phyloP scores from a whole-genome alignment of 495 filamentous ascomycete genomes.

The Xylaria curta region DNA sequence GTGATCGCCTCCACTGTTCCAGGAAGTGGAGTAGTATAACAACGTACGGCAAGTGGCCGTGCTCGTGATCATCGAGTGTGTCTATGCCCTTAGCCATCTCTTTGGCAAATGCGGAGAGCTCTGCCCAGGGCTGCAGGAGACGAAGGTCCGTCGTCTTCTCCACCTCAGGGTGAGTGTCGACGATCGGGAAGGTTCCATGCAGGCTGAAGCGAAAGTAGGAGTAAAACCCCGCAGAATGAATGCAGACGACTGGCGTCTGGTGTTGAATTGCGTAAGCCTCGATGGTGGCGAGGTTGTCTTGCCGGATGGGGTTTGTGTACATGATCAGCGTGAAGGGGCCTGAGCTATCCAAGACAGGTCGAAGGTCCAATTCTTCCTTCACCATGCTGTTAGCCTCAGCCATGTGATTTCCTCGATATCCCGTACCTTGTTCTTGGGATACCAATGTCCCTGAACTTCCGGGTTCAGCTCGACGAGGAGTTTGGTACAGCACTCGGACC shows the following conservation, averaged over 20 bases:
- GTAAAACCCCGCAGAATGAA: conserved; percentile 88
- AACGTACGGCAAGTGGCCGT: conserved; percentile 92
- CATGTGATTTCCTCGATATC: conserved; percentile 24
- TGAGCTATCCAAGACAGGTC: conserved; percentile 47
- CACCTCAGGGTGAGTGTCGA: conserved; percentile 94
- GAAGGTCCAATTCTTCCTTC: conserved; percentile 34
- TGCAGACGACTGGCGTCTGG: conserved; percentile 77
- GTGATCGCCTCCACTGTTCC: conserved; percentile 76
- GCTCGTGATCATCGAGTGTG: conserved; percentile 74
- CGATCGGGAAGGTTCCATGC: conserved; percentile 82
- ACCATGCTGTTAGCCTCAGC: conserved; percentile 29
- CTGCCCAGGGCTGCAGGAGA: conserved; percentile 85
- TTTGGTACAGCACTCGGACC: conserved; percentile 77
- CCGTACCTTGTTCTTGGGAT: conserved; percentile 50
- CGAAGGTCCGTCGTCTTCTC: conserved; percentile 86
- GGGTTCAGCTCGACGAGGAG: conserved; percentile 90
- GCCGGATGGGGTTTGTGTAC: conserved; percentile 71
- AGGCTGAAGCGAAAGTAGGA: conserved; percentile 81
- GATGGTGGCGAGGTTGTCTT: conserved; percentile 63
- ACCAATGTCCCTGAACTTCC: conserved; percentile 80
- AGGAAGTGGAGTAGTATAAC: conserved; percentile 86
- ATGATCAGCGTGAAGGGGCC: conserved; percentile 75
- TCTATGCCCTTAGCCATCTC: conserved; percentile 71
- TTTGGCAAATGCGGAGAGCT: conserved; percentile 69
- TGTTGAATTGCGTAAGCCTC: conserved; percentile 63